phyloP scores from a whole-genome alignment of 345 rosid genomes.

The Alliaria petiolata region DNA sequence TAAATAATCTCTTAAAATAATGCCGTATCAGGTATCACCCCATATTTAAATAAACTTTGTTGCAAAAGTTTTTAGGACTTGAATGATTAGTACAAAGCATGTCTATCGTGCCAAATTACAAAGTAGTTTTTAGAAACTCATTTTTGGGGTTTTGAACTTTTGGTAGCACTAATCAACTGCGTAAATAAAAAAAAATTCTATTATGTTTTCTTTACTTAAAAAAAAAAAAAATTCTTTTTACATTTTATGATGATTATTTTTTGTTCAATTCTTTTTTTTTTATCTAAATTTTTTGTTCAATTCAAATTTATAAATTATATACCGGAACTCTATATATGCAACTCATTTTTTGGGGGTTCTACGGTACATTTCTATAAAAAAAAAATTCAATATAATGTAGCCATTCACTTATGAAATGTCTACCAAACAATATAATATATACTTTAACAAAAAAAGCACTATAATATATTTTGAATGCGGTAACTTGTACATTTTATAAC shows the following conservation, averaged over 20 bases:
- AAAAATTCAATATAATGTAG: background rate
- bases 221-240: no score
- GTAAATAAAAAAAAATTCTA: no score
- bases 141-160: background rate
- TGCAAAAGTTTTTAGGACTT: constrained; percentile 2
- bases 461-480: background rate
- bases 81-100: constrained; percentile 18
- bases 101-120: constrained; percentile 5
- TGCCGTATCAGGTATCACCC: background rate
- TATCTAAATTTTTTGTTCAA: no score
- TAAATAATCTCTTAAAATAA: background rate
- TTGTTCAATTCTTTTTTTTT: no score
- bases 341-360: background rate
- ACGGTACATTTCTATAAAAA: background rate
- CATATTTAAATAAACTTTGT: background rate
- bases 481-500: background rate
- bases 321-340: background rate
- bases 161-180: background rate
- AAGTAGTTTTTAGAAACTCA: background rate
- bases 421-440: background rate
- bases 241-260: background rate
- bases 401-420: background rate
- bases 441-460: background rate
- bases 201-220: no score
- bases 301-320: background rate